Evolutionary conservation across 345 rosid species (phyloP).

Genomic region (Bruguiera parviflora): DNA sequence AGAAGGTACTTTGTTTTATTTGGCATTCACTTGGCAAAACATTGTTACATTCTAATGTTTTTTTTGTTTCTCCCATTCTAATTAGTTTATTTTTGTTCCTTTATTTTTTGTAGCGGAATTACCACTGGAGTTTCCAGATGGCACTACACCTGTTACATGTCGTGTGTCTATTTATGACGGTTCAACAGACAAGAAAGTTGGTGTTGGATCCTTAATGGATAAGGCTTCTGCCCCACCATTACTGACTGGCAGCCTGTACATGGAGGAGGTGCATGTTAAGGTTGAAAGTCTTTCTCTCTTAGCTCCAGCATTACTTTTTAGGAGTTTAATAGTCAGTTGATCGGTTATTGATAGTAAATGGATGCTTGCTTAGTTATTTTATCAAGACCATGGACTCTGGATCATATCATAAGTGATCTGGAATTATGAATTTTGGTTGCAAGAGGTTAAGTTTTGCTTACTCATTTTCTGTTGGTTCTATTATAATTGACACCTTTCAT

Average conservation of each 20-base stretch:
- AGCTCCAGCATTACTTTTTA: not conserved
- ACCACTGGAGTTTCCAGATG: constrained; percentile 97
- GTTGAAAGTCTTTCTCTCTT: constrained; percentile 35
- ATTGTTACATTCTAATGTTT: too few species aligned
- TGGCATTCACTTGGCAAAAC: too few species aligned
- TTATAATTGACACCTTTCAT: constrained; percentile 7
- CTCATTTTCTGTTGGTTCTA: not conserved
- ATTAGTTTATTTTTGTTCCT: constrained; percentile 4
- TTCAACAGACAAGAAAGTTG: constrained; percentile 82
- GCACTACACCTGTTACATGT: constrained; percentile 95
- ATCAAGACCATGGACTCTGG: constrained; percentile 3
- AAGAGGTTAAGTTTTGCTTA: not conserved
- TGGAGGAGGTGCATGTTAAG: constrained; percentile 95
- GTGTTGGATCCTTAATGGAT: constrained; percentile 78
- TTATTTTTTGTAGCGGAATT: constrained; percentile 57
- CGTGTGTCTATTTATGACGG: constrained; percentile 86
- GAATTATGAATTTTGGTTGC: not conserved
- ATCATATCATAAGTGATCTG: not conserved
- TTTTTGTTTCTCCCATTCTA: constrained; percentile 1
- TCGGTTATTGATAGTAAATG: constrained; percentile 8
- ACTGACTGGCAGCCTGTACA: constrained; percentile 73
- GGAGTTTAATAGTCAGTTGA: constrained; percentile 6
- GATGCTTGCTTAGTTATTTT: constrained; percentile 10
- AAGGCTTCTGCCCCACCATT: constrained; percentile 81
- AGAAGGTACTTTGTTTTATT: too few species aligned